phyloP scores from a whole-genome alignment of 108 stramenopile genomes.

The Skeletonema marinoi region DNA sequence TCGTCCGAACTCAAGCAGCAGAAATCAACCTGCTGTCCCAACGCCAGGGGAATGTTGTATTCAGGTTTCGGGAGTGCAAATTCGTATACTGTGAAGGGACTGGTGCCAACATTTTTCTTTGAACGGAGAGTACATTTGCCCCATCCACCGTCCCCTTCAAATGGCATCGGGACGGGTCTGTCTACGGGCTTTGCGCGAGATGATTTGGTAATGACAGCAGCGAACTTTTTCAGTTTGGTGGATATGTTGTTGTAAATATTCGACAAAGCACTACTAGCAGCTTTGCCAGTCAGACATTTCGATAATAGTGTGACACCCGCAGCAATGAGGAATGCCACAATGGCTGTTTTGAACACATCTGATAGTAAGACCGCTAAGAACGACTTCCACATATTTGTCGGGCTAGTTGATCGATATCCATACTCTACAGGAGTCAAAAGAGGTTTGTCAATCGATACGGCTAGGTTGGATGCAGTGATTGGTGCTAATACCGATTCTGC shows the following conservation, averaged over 20 bases:
- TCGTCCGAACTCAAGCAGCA: constrained; percentile 62
- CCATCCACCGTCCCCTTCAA: constrained; percentile 62
- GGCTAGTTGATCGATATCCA: constrained; percentile 10
- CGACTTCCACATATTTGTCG: constrained; percentile 22
- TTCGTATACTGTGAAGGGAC: constrained; percentile 54
- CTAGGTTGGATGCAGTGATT: constrained; percentile 33
- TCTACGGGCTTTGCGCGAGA: constrained; percentile 1
- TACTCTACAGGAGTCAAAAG: constrained; percentile 40
- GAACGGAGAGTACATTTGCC: constrained; percentile 62
- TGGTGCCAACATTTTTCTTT: constrained; percentile 43
- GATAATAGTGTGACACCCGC: constrained; percentile 27
- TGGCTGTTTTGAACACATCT: constrained; percentile 51
- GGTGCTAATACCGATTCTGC: neutral
- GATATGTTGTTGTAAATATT: neutral
- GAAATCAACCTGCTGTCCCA: constrained; percentile 68
- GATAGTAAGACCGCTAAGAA: constrained; percentile 45
- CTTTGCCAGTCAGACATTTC: constrained; percentile 16
- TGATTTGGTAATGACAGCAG: neutral
- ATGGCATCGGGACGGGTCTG: constrained; percentile 59
- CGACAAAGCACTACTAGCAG: neutral
- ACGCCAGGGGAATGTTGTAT: constrained; percentile 49
- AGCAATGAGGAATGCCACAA: constrained; percentile 48
- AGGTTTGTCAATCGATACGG: constrained; percentile 46
- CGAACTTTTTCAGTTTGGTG: neutral
- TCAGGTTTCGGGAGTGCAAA: constrained; percentile 61